Base-by-base conservation (phyloP, 208 protist species). In the Strigomonas culicis region DNA sequence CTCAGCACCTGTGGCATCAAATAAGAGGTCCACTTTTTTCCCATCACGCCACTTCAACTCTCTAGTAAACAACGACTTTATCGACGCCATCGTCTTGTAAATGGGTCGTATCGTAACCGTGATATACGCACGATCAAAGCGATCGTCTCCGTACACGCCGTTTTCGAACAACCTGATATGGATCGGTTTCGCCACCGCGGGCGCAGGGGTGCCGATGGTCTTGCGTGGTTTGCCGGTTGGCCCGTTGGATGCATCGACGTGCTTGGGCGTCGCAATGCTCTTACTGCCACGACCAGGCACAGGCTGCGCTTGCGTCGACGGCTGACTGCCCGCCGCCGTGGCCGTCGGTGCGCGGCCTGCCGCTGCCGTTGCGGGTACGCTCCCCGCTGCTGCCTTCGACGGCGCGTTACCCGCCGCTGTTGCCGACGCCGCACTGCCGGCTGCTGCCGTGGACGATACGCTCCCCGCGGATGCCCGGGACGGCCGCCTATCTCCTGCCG, bases 121-220 rank as follows among this genome's bases (percentile, higher is more conserved):
- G 31, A 73, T 75, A 62, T 83, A 92, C 2, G 69, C 71, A 57
- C 84, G 70, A 13, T 74, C 72, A 66, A 85, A 79, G 17, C 56
- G 52, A 67, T 76, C 69, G 61, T 88, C 84, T 43, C 88, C 92
- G 75, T 97, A 97, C 22, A 80, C 36, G 8, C 92, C 92, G 72
- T 97, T 97, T 58, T 87, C 84, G 69, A 87, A 97, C 22, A 97
- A 83, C 30, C 79, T 74, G 27, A 97, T 75, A 60, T 86, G 86
- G 69, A 86, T 88, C 19, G 77, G 70, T 36, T 75, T 75, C 30
- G 61, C 27, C 19, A 44, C n/a, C 30, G 50, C 27, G 32, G 32
- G 56, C 8, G 30, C 47, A 3, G 41, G 30, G 4, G 63, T 31
- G 49, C 49, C 22, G 17, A 19, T 13, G 61, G 10, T 24, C 31